phyloP scores from a whole-genome alignment of 2,329 filamentous ascomycete species.

The Pseudogymnoascus sp. region DNA sequence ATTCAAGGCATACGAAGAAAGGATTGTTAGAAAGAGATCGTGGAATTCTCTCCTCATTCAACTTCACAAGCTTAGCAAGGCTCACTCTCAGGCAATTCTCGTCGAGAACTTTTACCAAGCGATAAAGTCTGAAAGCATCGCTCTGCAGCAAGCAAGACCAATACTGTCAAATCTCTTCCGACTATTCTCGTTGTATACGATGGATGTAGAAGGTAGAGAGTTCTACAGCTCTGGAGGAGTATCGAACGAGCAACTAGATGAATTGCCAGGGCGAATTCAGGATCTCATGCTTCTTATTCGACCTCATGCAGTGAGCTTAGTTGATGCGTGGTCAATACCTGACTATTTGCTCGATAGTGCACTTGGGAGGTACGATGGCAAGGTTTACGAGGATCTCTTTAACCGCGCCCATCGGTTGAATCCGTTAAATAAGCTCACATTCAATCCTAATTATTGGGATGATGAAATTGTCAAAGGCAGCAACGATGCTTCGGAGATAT shows the following conservation, averaged over 20 bases:
- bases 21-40: no score
- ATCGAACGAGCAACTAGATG: slow-evolving; percentile 33
- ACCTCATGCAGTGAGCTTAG: slow-evolving; percentile 43
- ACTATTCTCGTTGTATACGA: slow-evolving; percentile 33
- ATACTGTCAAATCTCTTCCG: no score
- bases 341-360: slow-evolving; percentile 45
- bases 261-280: slow-evolving; percentile 34
- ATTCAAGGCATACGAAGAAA: no score
- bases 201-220: slow-evolving; percentile 36
- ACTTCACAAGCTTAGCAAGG: no score
- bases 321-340: slow-evolving; percentile 45
- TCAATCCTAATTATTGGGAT: slow-evolving; percentile 40
- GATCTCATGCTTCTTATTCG: slow-evolving; percentile 39
- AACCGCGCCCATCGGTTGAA: slow-evolving; percentile 43
- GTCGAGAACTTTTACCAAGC: no score
- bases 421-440: slow-evolving; percentile 41
- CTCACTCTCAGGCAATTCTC: no score
- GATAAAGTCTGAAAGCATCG: no score
- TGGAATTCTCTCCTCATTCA: no score
- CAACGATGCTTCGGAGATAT: slow-evolving; percentile 24
- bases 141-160: no score
- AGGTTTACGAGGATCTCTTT: slow-evolving; percentile 45
- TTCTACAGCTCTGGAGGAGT: slow-evolving; percentile 38
- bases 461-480: slow-evolving; percentile 42
- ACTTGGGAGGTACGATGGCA: slow-evolving; percentile 42